Base-by-base conservation (phyloP, 768 basidiomycete species). In the Mycena vitilis region DNA sequence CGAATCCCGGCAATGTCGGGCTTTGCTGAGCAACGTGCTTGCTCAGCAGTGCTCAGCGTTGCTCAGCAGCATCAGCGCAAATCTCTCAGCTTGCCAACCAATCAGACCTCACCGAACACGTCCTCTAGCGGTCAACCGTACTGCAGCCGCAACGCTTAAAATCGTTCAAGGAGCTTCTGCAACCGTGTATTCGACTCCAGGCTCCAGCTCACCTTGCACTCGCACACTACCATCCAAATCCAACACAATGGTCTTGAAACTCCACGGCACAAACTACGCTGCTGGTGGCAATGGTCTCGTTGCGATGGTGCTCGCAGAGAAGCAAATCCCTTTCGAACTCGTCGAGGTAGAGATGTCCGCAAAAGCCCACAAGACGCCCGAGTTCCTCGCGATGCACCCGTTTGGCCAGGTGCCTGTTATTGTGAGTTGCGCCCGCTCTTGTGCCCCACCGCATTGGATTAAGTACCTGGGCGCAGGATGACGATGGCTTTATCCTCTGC, bases 401-500 rank as follows among this genome's bases (percentile, higher is more conserved):
- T 55, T 55, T 36, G 54, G 54, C 54, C 52, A 53, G 36, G 52
- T 55, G 36, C 54, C 54, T 8, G 54, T 55, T 36, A 23, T 51
- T 25, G 49, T 51, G 11, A 30, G 49, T 51, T 15, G 16, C 3
- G 16, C 5, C 25, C 49, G 49, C 30, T 25, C 30, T 25, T 51
- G 15, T 51, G 5, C 16, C 49, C n/a, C 30, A 5, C 5, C 47
- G 20, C 49, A 51, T 51, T 23, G 23, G 15, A 30, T 30, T 30
- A 12, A 51, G n/a, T 51, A 10, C 30, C 16, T 23, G 23, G 9
- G 38, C 45, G 11, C 20, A 60, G 45, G 59, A 51, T 15, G 47
- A 60, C 47, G 84, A 83, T 30, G 85, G 84, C 8, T 81, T 86
- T 70, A 73, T 79, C 61, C 65, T 89, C 25, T 86, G 80, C 74